phyloP scores from a whole-genome alignment of 2,329 filamentous ascomycete species.

The Penicillium janthinellum region DNA sequence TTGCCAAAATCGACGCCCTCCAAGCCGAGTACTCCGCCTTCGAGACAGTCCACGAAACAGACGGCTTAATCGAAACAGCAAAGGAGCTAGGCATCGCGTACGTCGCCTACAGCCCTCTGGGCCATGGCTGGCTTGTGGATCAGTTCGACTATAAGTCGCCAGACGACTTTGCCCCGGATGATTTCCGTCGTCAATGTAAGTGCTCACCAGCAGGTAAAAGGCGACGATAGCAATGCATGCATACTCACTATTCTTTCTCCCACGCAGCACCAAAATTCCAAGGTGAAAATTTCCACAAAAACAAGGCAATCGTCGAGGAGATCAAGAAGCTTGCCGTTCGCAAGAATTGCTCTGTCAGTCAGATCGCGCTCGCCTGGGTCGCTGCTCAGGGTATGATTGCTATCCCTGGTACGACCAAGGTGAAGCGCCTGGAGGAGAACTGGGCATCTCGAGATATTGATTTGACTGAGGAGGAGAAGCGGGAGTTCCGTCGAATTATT shows the following conservation, averaged over 20 bases:
- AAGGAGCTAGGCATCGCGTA: constrained; percentile 48
- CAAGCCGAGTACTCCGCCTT: constrained; percentile 52
- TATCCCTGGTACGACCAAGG: constrained; percentile 9
- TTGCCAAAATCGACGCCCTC: constrained; percentile 51
- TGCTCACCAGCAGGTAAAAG: not conserved
- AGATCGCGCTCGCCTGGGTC: constrained; percentile 10
- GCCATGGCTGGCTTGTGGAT: constrained; percentile 53
- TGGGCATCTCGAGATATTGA: constrained; percentile 7
- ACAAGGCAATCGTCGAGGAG: constrained; percentile 45
- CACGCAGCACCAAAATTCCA: constrained; percentile 37
- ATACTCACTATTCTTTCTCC: not conserved
- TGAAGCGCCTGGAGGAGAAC: constrained; percentile 6
- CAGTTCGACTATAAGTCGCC: constrained; percentile 47
- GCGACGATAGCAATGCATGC: not conserved
- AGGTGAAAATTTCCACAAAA: constrained; percentile 51
- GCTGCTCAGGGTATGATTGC: constrained; percentile 11
- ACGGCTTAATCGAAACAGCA: constrained; percentile 45
- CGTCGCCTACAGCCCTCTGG: constrained; percentile 51
- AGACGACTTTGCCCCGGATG: constrained; percentile 49
- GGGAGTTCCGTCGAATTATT: constrained; percentile 3
- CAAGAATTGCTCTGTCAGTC: not conserved
- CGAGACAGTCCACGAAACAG: constrained; percentile 46
- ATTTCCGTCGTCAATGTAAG: constrained; percentile 46
- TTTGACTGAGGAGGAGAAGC: constrained; percentile 2
- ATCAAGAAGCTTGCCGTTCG: constrained; percentile 23